Evolutionary conservation across 345 rosid species (phyloP).

Genomic region (Xanthoceras sorbifolium): DNA sequence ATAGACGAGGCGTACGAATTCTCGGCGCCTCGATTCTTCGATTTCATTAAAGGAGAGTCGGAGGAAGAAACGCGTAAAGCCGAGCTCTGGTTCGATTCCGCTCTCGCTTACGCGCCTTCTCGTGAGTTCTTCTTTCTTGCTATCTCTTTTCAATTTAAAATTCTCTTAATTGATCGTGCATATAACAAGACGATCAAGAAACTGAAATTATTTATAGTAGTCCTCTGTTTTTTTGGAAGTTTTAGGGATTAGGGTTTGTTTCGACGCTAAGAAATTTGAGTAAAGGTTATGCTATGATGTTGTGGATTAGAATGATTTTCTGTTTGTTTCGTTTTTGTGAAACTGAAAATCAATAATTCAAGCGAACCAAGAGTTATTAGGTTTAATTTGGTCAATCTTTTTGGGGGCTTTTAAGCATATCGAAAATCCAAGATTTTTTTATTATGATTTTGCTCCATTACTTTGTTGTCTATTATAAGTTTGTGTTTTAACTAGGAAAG

Average conservation of each 20-base stretch:
- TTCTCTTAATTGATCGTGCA: background rate
- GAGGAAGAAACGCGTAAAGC: slow-evolving; percentile 65
- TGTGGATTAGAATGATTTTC: background rate
- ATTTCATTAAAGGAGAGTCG: slow-evolving; percentile 68
- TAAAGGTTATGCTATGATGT: background rate
- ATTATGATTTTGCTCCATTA: background rate
- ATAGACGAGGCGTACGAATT: slow-evolving; percentile 80
- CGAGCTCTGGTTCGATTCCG: slow-evolving; percentile 84
- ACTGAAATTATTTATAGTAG: background rate
- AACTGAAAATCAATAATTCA: background rate
- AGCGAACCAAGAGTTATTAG: background rate
- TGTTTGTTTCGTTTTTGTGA: background rate
- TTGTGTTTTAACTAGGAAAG: no score
- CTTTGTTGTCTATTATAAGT: background rate
- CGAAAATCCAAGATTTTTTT: background rate
- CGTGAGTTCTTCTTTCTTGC: slow-evolving; percentile 53
- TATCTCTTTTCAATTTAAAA: background rate
- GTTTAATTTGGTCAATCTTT: background rate
- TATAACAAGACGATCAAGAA: background rate
- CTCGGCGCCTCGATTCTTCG: slow-evolving; percentile 88
- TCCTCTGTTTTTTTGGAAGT: background rate
- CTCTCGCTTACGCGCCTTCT: slow-evolving; percentile 83
- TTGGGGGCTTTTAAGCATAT: background rate
- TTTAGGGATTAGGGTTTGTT: slow-evolving; percentile 7
- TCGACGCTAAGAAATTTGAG: background rate